These are phyloP conservation scores for Aurantiochytrium sp. DNA, from an alignment of 108 stramenopile species.

Conservation along the genomic window DNA sequence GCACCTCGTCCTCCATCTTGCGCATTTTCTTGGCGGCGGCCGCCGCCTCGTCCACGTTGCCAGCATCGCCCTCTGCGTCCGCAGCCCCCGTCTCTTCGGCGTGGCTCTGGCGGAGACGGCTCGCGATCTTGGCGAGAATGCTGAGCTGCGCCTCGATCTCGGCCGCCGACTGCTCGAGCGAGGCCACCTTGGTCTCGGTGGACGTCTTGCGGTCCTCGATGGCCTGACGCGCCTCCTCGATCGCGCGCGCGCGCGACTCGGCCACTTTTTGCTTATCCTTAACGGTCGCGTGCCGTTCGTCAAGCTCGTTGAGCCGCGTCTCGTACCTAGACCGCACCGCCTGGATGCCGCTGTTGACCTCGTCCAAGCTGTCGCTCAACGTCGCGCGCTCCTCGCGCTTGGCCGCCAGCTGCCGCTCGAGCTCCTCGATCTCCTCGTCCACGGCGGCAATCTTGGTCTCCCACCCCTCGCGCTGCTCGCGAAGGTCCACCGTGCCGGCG, in stretches of 20 bases:
- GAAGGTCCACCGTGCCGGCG: neutral
- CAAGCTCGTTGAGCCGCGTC: neutral
- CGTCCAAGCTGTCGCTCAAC: neutral
- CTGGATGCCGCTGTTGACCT: neutral
- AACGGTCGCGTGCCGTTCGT: neutral
- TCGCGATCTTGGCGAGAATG: neutral
- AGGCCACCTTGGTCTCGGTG: neutral
- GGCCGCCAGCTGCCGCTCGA: neutral
- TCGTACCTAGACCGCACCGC: constrained; percentile 23
- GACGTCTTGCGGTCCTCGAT: neutral
- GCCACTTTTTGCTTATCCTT: neutral
- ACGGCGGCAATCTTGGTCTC: neutral
- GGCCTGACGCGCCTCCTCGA: neutral
- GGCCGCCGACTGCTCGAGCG: neutral
- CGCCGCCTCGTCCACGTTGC: neutral
- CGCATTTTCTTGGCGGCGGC: neutral
- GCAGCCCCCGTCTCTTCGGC: neutral
- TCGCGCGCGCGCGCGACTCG: neutral
- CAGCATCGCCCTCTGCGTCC: neutral
- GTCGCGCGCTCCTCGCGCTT: neutral
- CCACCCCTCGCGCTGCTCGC: neutral
- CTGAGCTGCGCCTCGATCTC: neutral
- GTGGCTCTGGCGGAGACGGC: neutral
- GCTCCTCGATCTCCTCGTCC: constrained; percentile 11
- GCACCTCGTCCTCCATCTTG: neutral